Evolutionary conservation across 2,329 filamentous ascomycete species (phyloP).

Genomic region (Penicillium sp.): DNA sequence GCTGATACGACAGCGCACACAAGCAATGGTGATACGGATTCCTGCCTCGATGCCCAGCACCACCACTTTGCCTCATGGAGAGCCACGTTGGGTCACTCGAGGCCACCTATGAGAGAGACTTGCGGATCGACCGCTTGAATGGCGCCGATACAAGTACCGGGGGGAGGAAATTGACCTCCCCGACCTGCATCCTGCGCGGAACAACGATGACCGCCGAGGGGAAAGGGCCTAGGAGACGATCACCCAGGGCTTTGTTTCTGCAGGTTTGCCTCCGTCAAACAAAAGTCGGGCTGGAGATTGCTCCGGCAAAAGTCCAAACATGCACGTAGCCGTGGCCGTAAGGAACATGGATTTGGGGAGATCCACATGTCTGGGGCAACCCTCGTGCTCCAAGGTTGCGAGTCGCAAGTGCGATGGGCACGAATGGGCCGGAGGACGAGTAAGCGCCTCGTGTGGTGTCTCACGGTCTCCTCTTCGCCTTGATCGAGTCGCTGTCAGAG

Average conservation of each 20-base stretch:
- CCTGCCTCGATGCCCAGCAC: conserved; percentile 21
- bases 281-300: conserved; percentile 23
- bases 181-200: conserved; percentile 12
- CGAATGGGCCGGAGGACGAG: conserved; percentile 9
- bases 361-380: neutral
- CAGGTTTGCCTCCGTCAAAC: conserved; percentile 28
- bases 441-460: conserved; percentile 9
- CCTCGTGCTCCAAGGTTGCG: neutral
- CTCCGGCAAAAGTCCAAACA: conserved; percentile 22
- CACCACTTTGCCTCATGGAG: conserved; percentile 22
- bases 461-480: conserved; percentile 12
- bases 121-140: conserved; percentile 3
- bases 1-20: conserved; percentile 26
- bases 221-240: conserved; percentile 1
- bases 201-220: conserved; percentile 9
- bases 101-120: conserved; percentile 21
- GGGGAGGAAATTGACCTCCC: conserved; percentile 16
- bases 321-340: conserved; percentile 25
- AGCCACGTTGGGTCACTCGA: conserved; percentile 24
- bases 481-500: conserved; percentile 8
- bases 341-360: conserved; percentile 24
- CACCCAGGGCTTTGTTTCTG: conserved; percentile 21
- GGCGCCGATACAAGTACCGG: conserved; percentile 9
- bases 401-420: conserved; percentile 9
- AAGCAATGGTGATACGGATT: conserved; percentile 27